Evolutionary conservation across 1,284 basidiomycete species (phyloP), one percentile per base, ranked within the genome.

Genomic region (Salmacisia buchloeana): DNA sequence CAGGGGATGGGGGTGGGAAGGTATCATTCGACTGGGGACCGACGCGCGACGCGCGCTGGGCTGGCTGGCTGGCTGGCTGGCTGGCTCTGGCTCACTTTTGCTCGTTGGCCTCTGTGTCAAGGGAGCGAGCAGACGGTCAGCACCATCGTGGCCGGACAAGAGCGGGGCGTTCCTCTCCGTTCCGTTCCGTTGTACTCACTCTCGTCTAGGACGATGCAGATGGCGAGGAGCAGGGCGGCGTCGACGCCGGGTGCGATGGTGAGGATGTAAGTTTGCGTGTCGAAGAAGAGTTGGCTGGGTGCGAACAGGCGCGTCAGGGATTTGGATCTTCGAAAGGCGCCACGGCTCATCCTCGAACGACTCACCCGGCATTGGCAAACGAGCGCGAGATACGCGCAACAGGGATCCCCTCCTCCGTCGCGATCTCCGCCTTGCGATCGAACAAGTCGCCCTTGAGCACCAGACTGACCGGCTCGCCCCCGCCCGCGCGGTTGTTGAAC

Each of bases 121-220:
- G 15, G 43, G 61, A 66, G n/a, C 72, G 68, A 34, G n/a, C n/a
- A n/a, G n/a, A n/a, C 72, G 45, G 31, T 71, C 56, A 35, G 69
- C 66, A n/a, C 63, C 59, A 46, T 59, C 61, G 3, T 72, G 58
- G 49, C 72, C 43, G 25, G 70, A 68, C 46, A 74, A 52, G n/a
- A n/a, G n/a, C n/a, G n/a, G n/a, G n/a, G n/a, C n/a, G n/a, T n/a
- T n/a, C n/a, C n/a, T n/a, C n/a, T n/a, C n/a, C n/a, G n/a, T n/a
- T 5, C 69, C 62, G 71, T 70, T 12, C 66, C 29, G 52, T 78
- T 76, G 62, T 79, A 74, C 68, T 74, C 69, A n/a, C 65, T 68
- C 70, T 82, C 81, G 64, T 82, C 81, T 62, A 82, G 76, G 57
- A 80, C 81, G 58, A 83, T 79, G 63, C 81, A 81, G 27, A 82